These are phyloP conservation scores for Rhipidocladum racemiflorum DNA, from an alignment of 176 grass and related monocot genomes.

Conservation along the genomic window DNA sequence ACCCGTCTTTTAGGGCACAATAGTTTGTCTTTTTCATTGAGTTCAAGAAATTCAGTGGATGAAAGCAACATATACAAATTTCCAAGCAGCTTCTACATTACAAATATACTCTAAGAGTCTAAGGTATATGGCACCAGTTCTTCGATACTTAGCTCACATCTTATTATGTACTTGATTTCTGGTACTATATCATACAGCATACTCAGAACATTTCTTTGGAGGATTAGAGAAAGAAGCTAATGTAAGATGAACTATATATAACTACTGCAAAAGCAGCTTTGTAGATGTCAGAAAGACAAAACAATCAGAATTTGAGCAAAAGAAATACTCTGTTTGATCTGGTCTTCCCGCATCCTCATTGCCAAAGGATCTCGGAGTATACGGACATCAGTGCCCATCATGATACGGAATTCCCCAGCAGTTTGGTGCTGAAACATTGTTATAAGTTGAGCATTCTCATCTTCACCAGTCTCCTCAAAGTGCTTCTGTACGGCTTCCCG, in stretches of 20 bases:
- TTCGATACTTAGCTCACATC: constrained; percentile 3
- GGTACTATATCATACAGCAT: neutral
- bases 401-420: constrained; percentile 77
- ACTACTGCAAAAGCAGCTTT: neutral
- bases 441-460: constrained; percentile 78
- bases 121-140: neutral
- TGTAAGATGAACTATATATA: neutral
- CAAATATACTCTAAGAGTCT: neutral
- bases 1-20: neutral
- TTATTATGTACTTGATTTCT: neutral
- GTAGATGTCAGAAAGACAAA: neutral
- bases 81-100: neutral
- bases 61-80: neutral
- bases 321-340: constrained; percentile 85
- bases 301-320: constrained; percentile 6
- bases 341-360: constrained; percentile 84
- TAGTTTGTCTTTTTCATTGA: neutral
- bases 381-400: constrained; percentile 82
- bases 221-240: constrained; percentile 2
- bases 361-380: constrained; percentile 81
- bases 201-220: constrained; percentile 7
- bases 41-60: constrained; percentile 17
- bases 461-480: constrained; percentile 86
- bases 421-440: constrained; percentile 89
- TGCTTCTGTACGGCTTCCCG: constrained; percentile 65